phyloP scores from a whole-genome alignment of 2,329 filamentous ascomycete species.

The Eurotiales sp. region DNA sequence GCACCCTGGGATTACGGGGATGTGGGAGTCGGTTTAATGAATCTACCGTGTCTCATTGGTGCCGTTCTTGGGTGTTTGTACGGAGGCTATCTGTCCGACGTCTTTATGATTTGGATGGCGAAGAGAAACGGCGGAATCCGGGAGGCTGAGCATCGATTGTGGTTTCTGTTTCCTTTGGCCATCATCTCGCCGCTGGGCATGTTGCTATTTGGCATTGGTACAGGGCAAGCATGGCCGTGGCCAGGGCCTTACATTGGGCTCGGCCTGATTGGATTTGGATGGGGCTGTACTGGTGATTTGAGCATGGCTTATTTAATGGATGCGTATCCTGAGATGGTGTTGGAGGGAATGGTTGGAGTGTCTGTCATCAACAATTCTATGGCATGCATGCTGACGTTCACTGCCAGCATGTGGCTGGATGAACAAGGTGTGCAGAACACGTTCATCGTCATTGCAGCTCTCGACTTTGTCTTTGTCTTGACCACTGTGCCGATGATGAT shows the following conservation, averaged over 20 bases:
- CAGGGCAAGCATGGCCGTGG: conserved; percentile 51
- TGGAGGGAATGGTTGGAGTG: conserved; percentile 58
- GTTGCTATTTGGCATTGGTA: conserved; percentile 53
- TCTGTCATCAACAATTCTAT: conserved; percentile 56
- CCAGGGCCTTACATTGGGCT: conserved; percentile 53
- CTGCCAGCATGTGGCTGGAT: conserved; percentile 49
- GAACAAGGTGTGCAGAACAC: conserved; percentile 44
- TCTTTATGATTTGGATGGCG: conserved; percentile 55
- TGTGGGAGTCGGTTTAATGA: conserved; percentile 55
- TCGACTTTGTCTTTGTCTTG: conserved; percentile 51
- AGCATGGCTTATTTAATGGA: conserved; percentile 55
- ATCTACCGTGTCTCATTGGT: conserved; percentile 46
- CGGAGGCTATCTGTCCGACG: conserved; percentile 56
- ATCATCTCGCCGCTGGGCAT: conserved; percentile 51
- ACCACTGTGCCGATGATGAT: conserved; percentile 53
- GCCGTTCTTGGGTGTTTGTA: conserved; percentile 55
- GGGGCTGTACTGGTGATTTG: conserved; percentile 56
- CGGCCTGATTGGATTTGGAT: conserved; percentile 58
- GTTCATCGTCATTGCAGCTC: conserved; percentile 51
- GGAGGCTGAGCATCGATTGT: conserved; percentile 54
- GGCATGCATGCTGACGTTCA: conserved; percentile 54
- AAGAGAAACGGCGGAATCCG: conserved; percentile 52
- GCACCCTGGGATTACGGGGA: conserved; percentile 55
- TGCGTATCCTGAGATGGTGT: conserved; percentile 54
- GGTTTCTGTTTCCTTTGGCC: conserved; percentile 50